Base-by-base conservation (phyloP, 2,329 filamentous ascomycete genomes). In the Cytospora leucostoma region DNA sequence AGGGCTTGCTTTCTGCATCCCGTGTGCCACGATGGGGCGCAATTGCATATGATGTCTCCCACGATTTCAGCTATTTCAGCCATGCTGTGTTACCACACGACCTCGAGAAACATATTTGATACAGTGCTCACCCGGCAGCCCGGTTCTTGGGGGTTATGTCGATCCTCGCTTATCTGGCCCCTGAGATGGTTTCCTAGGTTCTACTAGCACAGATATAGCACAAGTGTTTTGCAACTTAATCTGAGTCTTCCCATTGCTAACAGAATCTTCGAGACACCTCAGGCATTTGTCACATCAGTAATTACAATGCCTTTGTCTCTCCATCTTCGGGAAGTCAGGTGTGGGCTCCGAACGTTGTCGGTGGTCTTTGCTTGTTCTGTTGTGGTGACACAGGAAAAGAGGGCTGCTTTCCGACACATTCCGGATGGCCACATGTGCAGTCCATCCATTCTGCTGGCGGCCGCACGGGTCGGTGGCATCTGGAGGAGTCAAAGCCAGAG, bases 361-460 rank as follows among this genome's bases (percentile, higher is more conserved):
- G 63, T 56, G 44, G 53, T 47, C 35, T 62, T 61, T 51, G 21
- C 49, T 56, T 55, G 52, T 56, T 47, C 59, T 50, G 40, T 34
- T 40, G 32, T 47, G 55, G 63, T 62, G 19, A 55, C 63, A 62
- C 63, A 21, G 34, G 55, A 53, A 59, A 62, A 54, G 56, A 50
- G 61, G 34, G 55, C 40, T 60, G 40, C 62, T 58, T 59, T 59
- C 63, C 63, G 63, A 63, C 59, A 62, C 55, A 62, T 56, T 35
- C 37, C 51, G 59, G 63, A 40, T 59, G 44, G 40, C 44, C 10
- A 47, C 44, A 19, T n/a, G 27, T 27, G 27, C 27, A 27, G 44
- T 19, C 7, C 44, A 11, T 47, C 44, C 44, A 47, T 47, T 12
- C 44, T 47, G 44, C n/a, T 47, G 44, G n/a, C 3, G 44, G 44